Evolutionary conservation across 495 filamentous ascomycete genomes (phyloP), one percentile per base, ranked within the genome.

Genomic region (Aspergillus ostianus): DNA sequence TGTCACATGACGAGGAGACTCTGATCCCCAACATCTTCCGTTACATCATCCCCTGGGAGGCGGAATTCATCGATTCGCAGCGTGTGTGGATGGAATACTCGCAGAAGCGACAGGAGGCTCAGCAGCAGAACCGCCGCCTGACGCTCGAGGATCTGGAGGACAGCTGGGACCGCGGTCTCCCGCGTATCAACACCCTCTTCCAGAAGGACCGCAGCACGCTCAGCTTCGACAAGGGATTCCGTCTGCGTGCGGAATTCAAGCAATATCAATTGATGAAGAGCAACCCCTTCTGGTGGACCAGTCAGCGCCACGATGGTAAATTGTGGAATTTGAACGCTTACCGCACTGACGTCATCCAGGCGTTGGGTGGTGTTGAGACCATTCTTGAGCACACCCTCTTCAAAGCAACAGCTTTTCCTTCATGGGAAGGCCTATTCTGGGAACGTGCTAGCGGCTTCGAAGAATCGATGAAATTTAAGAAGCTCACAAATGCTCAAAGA

Each of bases 211-310:
- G 95, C 63, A 97, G 92, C 74, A 99, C 95, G 0, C 81, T 99
- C 59, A 95, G 91, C 68, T 99, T 99, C 70, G 95, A 99, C 79
- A 99, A 99, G 77, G 95, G 95, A 47, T 98, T 97, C 85, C 89
- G 95, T 64, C 87, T 94, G 27, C 83, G 95, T 36, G 91, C 93
- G 26, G 95, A 99, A 77, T 99, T 98, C 81, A 99, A 98, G 79
- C 88, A 90, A 55, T 99, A 98, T 72, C 93, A 97, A 74, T 79
- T 97, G 61, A 98, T 98, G 94, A 98, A 97, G 87, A 96, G 90
- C 80, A 97, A 97, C 72, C 93, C 94, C 0, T 98, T 97, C 82
- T 97, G 93, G 93, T 98, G 94, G 95, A 99, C 95, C 3, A 96
- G 90, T 67, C 95, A 98, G 73, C 82, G 95, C 51, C 95, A 99